These are phyloP conservation scores for Fusarium pininemorale DNA, from an alignment of 2,329 filamentous ascomycete genomes.

Conservation along the genomic window DNA sequence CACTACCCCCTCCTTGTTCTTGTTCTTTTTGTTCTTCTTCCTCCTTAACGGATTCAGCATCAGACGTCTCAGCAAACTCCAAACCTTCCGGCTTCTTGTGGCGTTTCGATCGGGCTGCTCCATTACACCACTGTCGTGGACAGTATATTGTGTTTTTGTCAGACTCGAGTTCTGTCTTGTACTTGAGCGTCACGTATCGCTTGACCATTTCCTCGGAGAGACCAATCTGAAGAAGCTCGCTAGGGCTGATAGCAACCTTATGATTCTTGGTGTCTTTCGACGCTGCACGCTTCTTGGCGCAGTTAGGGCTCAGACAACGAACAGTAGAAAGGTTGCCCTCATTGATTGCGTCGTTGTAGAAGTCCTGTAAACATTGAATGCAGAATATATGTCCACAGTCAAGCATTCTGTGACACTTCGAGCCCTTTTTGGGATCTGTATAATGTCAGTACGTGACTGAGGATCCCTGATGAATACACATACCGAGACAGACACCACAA, in stretches of 20 bases:
- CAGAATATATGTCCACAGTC: conserved; percentile 94
- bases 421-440: conserved; percentile 87
- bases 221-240: conserved; percentile 83
- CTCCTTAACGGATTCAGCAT: conserved; percentile 61
- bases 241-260: conserved; percentile 78
- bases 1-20: conserved; percentile 37
- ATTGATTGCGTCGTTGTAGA: conserved; percentile 86
- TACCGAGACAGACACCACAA: conserved; percentile 83
- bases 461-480: conserved; percentile 26
- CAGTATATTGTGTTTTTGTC: conserved; percentile 95
- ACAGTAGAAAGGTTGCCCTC: conserved; percentile 85
- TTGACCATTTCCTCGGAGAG: conserved; percentile 77
- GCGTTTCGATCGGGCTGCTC: conserved; percentile 80
- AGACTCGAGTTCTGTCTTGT: conserved; percentile 90
- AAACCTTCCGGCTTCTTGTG: conserved; percentile 76
- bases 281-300: conserved; percentile 69
- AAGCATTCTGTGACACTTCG: conserved; percentile 80
- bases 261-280: conserved; percentile 58
- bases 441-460: neutral
- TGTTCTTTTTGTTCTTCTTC: conserved; percentile 51
- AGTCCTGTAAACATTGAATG: conserved; percentile 84
- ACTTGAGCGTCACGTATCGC: conserved; percentile 88
- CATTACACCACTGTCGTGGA: conserved; percentile 91
- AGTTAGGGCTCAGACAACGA: conserved; percentile 81
- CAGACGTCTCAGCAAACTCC: conserved; percentile 66